phyloP scores from a whole-genome alignment of 2,329 filamentous ascomycete genomes.

The Magnaporthiopsis rhizophila region DNA sequence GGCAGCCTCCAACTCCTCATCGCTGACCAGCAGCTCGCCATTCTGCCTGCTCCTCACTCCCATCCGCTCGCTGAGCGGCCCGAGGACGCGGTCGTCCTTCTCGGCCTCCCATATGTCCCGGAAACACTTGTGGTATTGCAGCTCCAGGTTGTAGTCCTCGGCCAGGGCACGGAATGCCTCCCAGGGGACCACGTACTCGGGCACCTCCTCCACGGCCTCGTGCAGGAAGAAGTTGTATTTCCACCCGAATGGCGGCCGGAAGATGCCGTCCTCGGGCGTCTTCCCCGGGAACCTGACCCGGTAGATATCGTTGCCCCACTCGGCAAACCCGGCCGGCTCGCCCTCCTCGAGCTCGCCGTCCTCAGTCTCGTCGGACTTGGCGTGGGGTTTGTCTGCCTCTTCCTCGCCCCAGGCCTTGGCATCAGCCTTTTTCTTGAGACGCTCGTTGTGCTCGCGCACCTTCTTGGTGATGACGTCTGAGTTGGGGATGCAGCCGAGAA shows the following conservation, averaged over 20 bases:
- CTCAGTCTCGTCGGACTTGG: slow-evolving; percentile 21
- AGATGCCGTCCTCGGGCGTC: slow-evolving; percentile 78
- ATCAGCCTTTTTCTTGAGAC: slow-evolving; percentile 24
- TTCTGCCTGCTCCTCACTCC: slow-evolving; percentile 68
- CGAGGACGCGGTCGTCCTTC: slow-evolving; percentile 74
- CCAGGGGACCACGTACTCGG: slow-evolving; percentile 98
- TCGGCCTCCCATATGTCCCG: slow-evolving; percentile 86
- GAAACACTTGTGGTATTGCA: slow-evolving; percentile 90
- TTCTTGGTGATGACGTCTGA: slow-evolving; percentile 78
- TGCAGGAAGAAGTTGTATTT: slow-evolving; percentile 96
- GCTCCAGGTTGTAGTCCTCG: slow-evolving; percentile 91
- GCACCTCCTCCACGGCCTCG: slow-evolving; percentile 91
- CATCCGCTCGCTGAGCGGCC: slow-evolving; percentile 90
- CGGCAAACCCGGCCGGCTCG: slow-evolving; percentile 55
- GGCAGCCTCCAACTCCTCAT: slow-evolving; percentile 88
- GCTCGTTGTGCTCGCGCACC: slow-evolving; percentile 64
- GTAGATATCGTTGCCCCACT: slow-evolving; percentile 94
- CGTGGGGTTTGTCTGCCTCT: background rate
- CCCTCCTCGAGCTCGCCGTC: slow-evolving; percentile 51
- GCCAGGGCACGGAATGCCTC: slow-evolving; percentile 92
- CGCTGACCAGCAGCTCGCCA: slow-evolving; percentile 60
- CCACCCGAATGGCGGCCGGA: slow-evolving; percentile 93
- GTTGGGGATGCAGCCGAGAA: slow-evolving; percentile 95
- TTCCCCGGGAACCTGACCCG: slow-evolving; percentile 78
- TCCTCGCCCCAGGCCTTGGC: slow-evolving; percentile 24